Evolutionary conservation across 768 basidiomycete species (phyloP).

Genomic region (Mycena crocata): DNA sequence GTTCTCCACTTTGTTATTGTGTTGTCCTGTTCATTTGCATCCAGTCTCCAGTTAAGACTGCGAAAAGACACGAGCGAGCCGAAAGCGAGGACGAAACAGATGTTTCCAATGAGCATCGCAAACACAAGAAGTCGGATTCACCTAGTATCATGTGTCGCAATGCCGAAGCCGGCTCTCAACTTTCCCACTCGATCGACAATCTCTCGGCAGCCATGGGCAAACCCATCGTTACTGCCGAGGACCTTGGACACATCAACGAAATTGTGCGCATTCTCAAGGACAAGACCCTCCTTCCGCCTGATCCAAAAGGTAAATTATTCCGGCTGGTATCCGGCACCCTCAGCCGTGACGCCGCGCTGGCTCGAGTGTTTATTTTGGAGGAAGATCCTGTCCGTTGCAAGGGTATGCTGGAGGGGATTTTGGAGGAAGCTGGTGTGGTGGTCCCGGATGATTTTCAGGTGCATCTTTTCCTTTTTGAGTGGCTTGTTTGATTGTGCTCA

Average conservation of each 20-base stretch:
- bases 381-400: not conserved
- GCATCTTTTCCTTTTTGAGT: not conserved
- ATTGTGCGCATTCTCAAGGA: constrained; percentile 3
- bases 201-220: constrained; percentile 3
- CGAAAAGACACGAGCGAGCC: not conserved
- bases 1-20: not conserved
- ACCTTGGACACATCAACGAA: not conserved
- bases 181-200: not conserved
- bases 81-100: not conserved
- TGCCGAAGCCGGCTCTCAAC: constrained; percentile 1
- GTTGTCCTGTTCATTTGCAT: not conserved
- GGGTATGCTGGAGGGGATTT: not conserved
- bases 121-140: not conserved
- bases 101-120: not conserved
- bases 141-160: constrained; percentile 3
- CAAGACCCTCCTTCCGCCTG: not conserved
- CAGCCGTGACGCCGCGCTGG: not conserved
- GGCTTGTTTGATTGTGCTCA: too few relatives aligned
- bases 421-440: not conserved
- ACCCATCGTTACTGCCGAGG: constrained; percentile 1
- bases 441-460: constrained; percentile 3
- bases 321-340: not conserved
- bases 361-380: constrained; percentile 1
- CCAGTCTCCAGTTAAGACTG: not conserved
- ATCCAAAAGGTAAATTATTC: not conserved